Conservation (phyloP, 805 yeast species). For the Candida orba region DNA sequence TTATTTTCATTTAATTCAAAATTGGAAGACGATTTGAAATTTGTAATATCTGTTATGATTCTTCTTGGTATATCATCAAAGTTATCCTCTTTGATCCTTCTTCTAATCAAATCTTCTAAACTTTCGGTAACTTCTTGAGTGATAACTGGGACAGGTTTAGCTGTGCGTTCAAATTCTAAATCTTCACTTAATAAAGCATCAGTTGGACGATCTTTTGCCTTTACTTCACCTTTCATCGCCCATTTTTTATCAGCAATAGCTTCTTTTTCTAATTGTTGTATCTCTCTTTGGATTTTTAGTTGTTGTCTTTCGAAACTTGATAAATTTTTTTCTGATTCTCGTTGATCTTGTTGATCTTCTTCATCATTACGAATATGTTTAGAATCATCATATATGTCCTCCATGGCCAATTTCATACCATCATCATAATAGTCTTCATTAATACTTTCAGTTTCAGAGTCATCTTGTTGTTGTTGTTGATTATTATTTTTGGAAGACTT, state of each 20-base stretch:
- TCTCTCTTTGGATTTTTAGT: slow-evolving; percentile 65
- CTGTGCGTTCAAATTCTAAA: slow-evolving; percentile 83
- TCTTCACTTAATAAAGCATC: slow-evolving; percentile 81
- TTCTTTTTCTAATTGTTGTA: slow-evolving; percentile 73
- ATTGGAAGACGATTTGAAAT: slow-evolving; percentile 44
- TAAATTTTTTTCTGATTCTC: slow-evolving; percentile 30
- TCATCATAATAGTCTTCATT: slow-evolving; percentile 56
- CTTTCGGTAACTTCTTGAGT: slow-evolving; percentile 83
- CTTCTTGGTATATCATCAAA: slow-evolving; percentile 84
- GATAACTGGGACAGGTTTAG: slow-evolving; percentile 93
- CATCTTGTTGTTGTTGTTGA: slow-evolving; percentile 25
- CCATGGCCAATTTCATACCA: slow-evolving; percentile 50
- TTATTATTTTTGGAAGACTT: background rate
- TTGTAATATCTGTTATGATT: slow-evolving; percentile 56
- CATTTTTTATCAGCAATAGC: slow-evolving; percentile 87
- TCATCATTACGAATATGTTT: slow-evolving; percentile 37
- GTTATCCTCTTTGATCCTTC: slow-evolving; percentile 65
- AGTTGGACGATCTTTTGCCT: slow-evolving; percentile 69
- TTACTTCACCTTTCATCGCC: slow-evolving; percentile 92
- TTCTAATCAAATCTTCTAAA: slow-evolving; percentile 80
- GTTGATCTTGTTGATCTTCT: slow-evolving; percentile 22
- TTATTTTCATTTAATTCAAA: slow-evolving; percentile 77
- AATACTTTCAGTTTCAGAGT: slow-evolving; percentile 40
- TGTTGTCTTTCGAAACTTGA: slow-evolving; percentile 85
- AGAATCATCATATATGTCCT: slow-evolving; percentile 30